Base-by-base conservation (phyloP, 176 grass and related monocot genomes). In the Oryza australiensis region DNA sequence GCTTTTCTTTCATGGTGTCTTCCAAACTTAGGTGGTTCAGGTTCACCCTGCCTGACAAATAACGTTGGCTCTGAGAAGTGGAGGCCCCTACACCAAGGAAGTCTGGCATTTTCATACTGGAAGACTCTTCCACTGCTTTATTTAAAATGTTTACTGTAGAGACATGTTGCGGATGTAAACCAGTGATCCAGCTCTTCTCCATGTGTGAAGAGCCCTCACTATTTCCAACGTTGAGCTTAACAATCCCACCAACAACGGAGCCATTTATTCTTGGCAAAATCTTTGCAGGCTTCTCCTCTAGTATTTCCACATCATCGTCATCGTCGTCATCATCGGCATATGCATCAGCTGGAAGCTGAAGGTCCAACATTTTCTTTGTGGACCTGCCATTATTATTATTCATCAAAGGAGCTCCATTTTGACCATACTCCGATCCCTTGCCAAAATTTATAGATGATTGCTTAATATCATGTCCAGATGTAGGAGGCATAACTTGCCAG, bases 331-430 rank as follows among this genome's bases (percentile, higher is more conserved):
- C 72, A 78, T 87, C 76, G 15, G 78, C 87, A 70, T 78, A 88
- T 34, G 42, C 72, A 74, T 94, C 83, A 71, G 72, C 83, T 14
- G 86, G 83, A 81, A 88, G 80, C 43, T 66, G 49, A 74, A 94
- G 82, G 82, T 87, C 73, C 18, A 91, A 63, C 55, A 80, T 87
- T 69, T 85, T 85, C 35, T 79, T 83, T 81, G 32, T 55, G 34
- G 64, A 68, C 53, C 27, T 68, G 22, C 73, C 43, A 69, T 71
- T 55, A 18, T 71, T 55, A 13, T n/a, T 72, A 78, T 51, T 24
- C 63, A 26, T 85, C 40, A 82, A 67, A 88, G 75, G 60, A 51
- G 57, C 42, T 83, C 78, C 74, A 37, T 70, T 86, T 34, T 32
- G 76, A 88, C 65, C 68, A 71, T 77, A 72, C 0, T 71, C 79